phyloP scores from a whole-genome alignment of 148 eudicot species.

The Selenicereus undatus region DNA sequence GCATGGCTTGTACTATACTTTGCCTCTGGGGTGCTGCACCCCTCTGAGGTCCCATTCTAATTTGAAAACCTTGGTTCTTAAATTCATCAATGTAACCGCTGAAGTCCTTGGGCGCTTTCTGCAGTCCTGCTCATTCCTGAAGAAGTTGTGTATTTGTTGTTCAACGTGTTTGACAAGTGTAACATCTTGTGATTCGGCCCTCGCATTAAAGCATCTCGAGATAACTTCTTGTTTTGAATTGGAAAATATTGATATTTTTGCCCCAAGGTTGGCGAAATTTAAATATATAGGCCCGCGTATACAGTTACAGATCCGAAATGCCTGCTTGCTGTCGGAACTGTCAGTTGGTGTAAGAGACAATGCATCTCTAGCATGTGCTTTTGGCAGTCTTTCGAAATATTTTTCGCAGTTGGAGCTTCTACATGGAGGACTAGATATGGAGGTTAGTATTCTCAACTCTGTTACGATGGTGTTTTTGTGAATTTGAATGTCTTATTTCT shows the following conservation, averaged over 20 bases:
- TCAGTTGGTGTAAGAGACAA: neutral
- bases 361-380: neutral
- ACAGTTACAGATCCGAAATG: constrained; percentile 9
- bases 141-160: neutral
- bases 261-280: constrained; percentile 7
- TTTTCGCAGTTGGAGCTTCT: constrained; percentile 14
- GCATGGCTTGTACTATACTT: too few relatives aligned
- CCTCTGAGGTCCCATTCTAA: neutral
- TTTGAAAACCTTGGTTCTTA: constrained; percentile 12
- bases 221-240: neutral
- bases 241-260: constrained; percentile 3
- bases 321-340: neutral
- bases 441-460: neutral
- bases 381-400: neutral
- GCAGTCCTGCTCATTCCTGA: neutral
- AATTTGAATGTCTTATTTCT: neutral
- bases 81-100: neutral
- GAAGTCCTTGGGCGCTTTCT: constrained; percentile 6
- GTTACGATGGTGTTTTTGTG: neutral
- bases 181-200: neutral
- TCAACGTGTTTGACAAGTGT: neutral
- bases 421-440: neutral
- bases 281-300: neutral
- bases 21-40: neutral
- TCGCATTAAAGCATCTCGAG: constrained; percentile 10